These are phyloP conservation scores for Paramecium octaurelia DNA, from an alignment of 73 alveolate genomes.

Conservation along the genomic window DNA sequence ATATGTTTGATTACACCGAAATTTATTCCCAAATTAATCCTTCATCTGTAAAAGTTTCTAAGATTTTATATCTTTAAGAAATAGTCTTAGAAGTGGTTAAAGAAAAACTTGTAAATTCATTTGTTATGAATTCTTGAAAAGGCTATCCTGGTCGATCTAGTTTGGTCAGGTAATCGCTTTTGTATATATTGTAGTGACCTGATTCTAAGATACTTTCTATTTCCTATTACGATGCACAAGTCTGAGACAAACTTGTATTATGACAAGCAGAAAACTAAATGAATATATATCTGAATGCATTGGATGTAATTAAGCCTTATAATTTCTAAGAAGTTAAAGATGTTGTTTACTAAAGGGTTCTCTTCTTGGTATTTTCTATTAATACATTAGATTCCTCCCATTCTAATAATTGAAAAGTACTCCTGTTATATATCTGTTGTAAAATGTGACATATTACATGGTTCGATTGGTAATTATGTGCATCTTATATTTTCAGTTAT, in stretches of 20 bases:
- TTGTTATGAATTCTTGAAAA: background rate
- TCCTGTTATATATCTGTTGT: background rate
- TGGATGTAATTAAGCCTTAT: too few species aligned
- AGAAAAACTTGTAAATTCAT: background rate
- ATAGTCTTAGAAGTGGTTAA: background rate
- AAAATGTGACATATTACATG: background rate
- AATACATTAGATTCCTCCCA: background rate
- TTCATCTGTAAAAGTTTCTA: background rate
- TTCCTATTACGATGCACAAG: background rate
- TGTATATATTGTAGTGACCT: background rate
- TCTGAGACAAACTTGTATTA: background rate
- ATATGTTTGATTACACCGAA: background rate
- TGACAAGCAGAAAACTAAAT: background rate
- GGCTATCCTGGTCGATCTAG: background rate
- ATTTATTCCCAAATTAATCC: background rate
- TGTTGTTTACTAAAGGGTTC: background rate
- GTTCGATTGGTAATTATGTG: background rate
- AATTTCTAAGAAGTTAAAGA: background rate
- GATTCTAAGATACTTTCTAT: background rate
- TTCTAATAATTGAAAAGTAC: background rate
- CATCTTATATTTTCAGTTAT: too few species aligned
- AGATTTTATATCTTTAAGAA: background rate
- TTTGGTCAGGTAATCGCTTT: background rate
- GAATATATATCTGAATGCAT: background rate
- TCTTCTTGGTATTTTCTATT: background rate